Evolutionary conservation across 2,329 filamentous ascomycete genomes (phyloP), one percentile per base, ranked within the genome.

Genomic region (Penicillium sp.): DNA sequence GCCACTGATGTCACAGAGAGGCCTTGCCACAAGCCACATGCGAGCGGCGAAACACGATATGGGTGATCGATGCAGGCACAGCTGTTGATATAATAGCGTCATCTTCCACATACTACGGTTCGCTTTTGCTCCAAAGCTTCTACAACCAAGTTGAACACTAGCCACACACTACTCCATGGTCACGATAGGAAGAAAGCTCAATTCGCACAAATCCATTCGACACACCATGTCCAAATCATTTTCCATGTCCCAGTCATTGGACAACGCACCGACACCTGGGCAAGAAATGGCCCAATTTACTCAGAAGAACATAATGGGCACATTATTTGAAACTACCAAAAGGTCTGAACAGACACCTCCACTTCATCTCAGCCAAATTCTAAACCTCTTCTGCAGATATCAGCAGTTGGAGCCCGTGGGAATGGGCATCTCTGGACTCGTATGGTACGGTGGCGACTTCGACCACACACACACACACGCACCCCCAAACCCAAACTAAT

Each of bases 251-350:
- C 47, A 19, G 11, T 33, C 46, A 10, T 5, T 44, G n/a, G 14
- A n/a, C 31, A 37, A 43, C 49, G 22, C 54, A n/a, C 40, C 55
- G 14, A 50, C 57, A 16, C 47, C 41, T 3, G 63, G 63, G 6
- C 61, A 59, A n/a, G 58, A 56, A 13, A 97, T 99, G 94, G 95
- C 94, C 77, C 93, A 97, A 83, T 99, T 99, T 79, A 91, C 98
- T 73, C 90, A 93, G 80, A 93, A 93, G 75, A 92, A 96, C 84
- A 97, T 99, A 78, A 98, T 99, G 77, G 95, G 95, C 75, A 98
- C 94, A 59, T 96, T 93, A 70, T 99, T 99, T 76, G 95, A 99
- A 86, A 98, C 98, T 79, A 99, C 95, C 68, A 96, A 92, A 79
- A 90, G 95, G 92, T 97, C 87, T 59, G 72, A 56, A 3, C 36